phyloP scores from a whole-genome alignment of 345 rosid species.

The Noccaea bulbosa region DNA sequence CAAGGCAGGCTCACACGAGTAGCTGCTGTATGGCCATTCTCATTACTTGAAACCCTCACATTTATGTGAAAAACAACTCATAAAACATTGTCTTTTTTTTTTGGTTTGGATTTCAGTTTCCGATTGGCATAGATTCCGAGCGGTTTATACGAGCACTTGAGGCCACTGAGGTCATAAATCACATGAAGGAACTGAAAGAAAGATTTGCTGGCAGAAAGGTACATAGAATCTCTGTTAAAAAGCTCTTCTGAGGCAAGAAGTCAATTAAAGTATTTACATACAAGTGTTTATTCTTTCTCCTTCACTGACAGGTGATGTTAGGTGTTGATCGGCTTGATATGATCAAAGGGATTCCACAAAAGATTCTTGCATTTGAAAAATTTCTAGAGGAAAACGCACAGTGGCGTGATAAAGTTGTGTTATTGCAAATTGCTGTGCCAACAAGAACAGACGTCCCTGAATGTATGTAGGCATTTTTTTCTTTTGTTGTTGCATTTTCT shows the following conservation, averaged over 20 bases:
- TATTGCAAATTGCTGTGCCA: constrained; percentile 98
- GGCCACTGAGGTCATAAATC: constrained; percentile 61
- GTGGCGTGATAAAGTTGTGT: constrained; percentile 98
- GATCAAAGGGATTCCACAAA: constrained; percentile 99
- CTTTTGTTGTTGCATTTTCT: not conserved
- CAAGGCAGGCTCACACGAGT: constrained; percentile 97
- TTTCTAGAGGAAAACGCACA: constrained; percentile 94
- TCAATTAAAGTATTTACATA: not conserved
- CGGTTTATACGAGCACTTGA: constrained; percentile 87
- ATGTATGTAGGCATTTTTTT: constrained; percentile 56
- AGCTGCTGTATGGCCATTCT: constrained; percentile 75
- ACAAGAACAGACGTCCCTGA: constrained; percentile 99
- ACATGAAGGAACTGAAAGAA: constrained; percentile 82
- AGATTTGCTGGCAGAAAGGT: constrained; percentile 97
- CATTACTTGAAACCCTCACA: constrained; percentile 29
- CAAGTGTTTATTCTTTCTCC: not conserved
- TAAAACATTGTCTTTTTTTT: not conserved
- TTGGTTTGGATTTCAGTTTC: constrained; percentile 65
- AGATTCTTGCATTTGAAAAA: constrained; percentile 97
- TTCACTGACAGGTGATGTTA: constrained; percentile 76
- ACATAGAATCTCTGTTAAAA: constrained; percentile 2
- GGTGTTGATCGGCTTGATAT: constrained; percentile 99
- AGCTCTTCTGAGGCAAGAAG: constrained; percentile 20
- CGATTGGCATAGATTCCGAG: constrained; percentile 96
- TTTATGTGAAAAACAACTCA: constrained; percentile 3